Conservation (phyloP, 192 early-diverging fungal species). For the Coemansia sp. region DNA sequence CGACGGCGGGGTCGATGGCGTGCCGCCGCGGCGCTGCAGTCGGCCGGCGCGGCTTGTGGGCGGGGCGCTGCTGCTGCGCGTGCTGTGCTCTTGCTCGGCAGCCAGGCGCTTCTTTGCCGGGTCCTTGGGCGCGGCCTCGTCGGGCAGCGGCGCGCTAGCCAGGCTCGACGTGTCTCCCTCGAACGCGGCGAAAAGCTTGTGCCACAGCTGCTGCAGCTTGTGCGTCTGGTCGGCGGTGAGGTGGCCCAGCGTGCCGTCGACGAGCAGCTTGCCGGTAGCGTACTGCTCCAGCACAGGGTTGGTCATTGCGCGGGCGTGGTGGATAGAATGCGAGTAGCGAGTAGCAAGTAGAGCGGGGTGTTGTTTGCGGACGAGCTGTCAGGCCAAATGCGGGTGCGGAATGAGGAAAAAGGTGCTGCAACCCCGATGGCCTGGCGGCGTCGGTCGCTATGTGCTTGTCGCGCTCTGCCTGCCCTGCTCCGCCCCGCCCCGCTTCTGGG, state of each 20-base stretch:
- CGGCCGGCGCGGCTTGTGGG: background rate
- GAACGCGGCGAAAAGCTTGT: constrained; percentile 41
- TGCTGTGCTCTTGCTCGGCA: background rate
- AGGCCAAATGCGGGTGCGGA: too few species aligned
- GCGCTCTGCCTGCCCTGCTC: too few species aligned
- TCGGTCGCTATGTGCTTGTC: too few species aligned
- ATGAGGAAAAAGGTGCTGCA: too few species aligned
- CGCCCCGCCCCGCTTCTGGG: too few species aligned
- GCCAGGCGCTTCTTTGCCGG: background rate
- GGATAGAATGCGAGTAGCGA: too few species aligned
- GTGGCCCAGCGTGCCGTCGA: constrained; percentile 49
- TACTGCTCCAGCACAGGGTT: constrained; percentile 45
- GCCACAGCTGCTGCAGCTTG: constrained; percentile 53
- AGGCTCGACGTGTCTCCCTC: constrained; percentile 12
- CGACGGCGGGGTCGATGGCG: constrained; percentile 7
- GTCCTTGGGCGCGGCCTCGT: constrained; percentile 1
- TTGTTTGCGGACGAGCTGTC: too few species aligned
- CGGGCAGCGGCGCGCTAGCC: constrained; percentile 1
- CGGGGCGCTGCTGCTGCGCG: constrained; percentile 19
- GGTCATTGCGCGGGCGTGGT: constrained; percentile 9
- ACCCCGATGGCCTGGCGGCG: too few species aligned
- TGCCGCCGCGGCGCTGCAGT: background rate
- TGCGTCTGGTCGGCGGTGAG: constrained; percentile 46
- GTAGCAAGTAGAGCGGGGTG: too few species aligned
- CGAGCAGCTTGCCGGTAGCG: constrained; percentile 27